Evolutionary conservation across 495 filamentous ascomycete species (phyloP), one percentile per base, ranked within the genome.

Genomic region (Aspergillus asperescens): DNA sequence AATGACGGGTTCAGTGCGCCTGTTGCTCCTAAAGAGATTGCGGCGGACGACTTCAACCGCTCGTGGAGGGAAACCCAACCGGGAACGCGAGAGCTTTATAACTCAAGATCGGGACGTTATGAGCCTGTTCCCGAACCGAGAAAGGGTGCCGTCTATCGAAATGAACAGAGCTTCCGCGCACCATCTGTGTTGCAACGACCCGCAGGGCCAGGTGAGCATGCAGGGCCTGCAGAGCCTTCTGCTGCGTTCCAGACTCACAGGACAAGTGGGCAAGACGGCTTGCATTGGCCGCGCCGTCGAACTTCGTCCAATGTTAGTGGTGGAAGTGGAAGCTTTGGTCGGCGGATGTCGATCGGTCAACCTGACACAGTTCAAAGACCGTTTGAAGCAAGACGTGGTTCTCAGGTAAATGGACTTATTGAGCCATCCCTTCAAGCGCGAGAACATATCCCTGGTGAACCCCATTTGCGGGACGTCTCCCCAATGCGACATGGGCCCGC

Each of bases 231-330:
- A 32, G 94, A 98, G 58, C 89, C 90, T 12, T 94, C 92, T 39
- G 77, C 90, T 23, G 88, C 90, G n/a, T 95, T 95, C 60, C 92
- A 95, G 60, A 89, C 86, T 7, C 81, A 84, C 53, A 80, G 89
- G 39, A 79, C 79, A 10, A 83, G 77, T 57, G 79, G 79, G 28
- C 84, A 84, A 44, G 87, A 91, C 52, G 80, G 73, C 13, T 62
- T 63, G 12, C 76, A 83, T 4, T 95, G 88, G 77, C 80, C 77
- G 23, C 83, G 90, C 50, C 82, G 89, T 39, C 84, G 94, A 39
- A 85, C 86, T 44, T 96, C 92, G n/a, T 96, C 92, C 1, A 96
- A 90, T 62, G 87, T 95, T 24, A 96, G 92, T 64, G 92, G 90
- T 25, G 89, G 89, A 50, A 96, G 90, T 67, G 87, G 86, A 37